Percentiles rank a stretch among this genome's conserved stretches.
Evolutionary conservation across 768 basidiomycete species (phyloP).

Genomic region (Austroboletus eburneus): DNA sequence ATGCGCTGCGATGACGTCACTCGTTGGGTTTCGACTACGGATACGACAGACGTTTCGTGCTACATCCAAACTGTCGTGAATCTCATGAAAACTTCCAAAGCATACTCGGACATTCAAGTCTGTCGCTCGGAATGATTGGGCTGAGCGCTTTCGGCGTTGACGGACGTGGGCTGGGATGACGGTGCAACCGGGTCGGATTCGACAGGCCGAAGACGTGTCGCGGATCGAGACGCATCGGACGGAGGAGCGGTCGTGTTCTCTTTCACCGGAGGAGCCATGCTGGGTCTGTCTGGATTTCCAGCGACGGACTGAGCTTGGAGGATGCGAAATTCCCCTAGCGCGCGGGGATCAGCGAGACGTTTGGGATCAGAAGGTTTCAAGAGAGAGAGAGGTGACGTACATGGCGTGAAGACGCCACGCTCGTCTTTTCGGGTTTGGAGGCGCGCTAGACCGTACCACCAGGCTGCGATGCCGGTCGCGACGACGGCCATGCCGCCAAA

Average conservation of each 20-base stretch:
- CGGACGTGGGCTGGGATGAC: too few relatives aligned
- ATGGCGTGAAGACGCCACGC: constrained; percentile 12
- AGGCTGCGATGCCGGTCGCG: constrained; percentile 15
- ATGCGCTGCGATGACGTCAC: constrained; percentile 27
- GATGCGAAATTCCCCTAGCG: constrained; percentile 27
- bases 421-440: constrained; percentile 20
- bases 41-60: too few relatives aligned
- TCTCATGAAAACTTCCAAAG: too few relatives aligned
- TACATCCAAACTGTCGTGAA: too few relatives aligned
- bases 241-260: background rate
- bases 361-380: background rate
- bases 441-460: constrained; percentile 20
- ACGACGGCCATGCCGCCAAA: constrained; percentile 22
- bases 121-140: too few relatives aligned
- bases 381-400: constrained; percentile 7
- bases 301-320: constrained; percentile 16
- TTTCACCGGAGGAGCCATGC: background rate
- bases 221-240: background rate
- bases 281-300: constrained; percentile 17
- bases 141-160: too few relatives aligned
- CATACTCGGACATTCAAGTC: too few relatives aligned
- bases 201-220: too few relatives aligned
- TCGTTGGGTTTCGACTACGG: too few relatives aligned
- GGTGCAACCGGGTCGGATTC: too few relatives aligned
- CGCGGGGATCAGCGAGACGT: background rate